phyloP scores from a whole-genome alignment of 352 stramenopile species.

The Globisporangium spinosum region DNA sequence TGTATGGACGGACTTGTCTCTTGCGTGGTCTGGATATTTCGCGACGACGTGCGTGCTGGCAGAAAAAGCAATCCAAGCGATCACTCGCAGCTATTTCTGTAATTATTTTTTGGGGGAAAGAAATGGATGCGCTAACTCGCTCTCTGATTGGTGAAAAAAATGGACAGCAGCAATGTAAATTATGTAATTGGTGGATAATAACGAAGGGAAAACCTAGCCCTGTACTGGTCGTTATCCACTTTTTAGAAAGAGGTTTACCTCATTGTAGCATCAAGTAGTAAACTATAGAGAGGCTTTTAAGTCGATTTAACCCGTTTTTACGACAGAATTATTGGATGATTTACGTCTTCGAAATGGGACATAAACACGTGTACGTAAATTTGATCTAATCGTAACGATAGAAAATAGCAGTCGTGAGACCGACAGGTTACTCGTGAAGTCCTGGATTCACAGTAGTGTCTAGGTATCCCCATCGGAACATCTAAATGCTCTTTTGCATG shows the following conservation, averaged over 20 bases:
- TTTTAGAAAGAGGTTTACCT: not conserved
- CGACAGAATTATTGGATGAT: too few species aligned
- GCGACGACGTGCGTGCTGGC: not conserved
- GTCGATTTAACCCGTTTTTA: too few species aligned
- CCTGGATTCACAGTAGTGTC: too few species aligned
- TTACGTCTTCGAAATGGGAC: too few species aligned
- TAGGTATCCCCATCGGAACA: too few species aligned
- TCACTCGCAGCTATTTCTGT: not conserved
- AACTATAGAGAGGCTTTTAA: too few species aligned
- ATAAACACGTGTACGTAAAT: too few species aligned
- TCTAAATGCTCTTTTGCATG: too few species aligned
- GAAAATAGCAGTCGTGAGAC: too few species aligned
- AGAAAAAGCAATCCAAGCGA: not conserved
- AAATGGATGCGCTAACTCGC: not conserved
- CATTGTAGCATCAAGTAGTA: too few species aligned
- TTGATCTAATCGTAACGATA: too few species aligned
- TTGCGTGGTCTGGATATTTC: conserved; percentile 13
- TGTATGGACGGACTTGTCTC: not conserved
- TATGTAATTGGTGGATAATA: not conserved
- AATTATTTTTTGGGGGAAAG: not conserved
- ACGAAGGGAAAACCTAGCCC: not conserved
- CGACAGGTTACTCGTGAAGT: too few species aligned
- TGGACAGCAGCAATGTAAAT: not conserved
- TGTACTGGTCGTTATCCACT: not conserved
- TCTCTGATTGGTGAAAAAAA: not conserved